Evolutionary conservation across 2,329 filamentous ascomycete species (phyloP).

Genomic region (Cadophora sp.): DNA sequence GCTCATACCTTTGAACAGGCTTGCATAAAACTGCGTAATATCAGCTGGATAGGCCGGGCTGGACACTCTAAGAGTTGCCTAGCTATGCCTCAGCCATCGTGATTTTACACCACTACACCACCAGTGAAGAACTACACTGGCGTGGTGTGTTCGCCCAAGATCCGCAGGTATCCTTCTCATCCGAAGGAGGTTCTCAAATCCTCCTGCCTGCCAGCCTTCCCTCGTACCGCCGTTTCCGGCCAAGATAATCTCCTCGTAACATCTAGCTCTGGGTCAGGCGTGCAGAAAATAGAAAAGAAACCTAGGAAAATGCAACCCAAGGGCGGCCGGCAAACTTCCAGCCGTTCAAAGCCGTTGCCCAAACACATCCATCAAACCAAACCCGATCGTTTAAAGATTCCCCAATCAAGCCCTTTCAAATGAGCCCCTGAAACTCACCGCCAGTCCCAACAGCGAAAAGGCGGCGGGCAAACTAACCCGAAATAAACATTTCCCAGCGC

Average conservation of each 20-base stretch:
- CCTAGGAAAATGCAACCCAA: background rate
- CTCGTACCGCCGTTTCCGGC: slow-evolving; percentile 20
- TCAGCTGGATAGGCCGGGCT: slow-evolving; percentile 25
- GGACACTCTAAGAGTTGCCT: slow-evolving; percentile 17
- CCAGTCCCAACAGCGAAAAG: slow-evolving; percentile 25
- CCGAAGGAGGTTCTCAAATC: slow-evolving; percentile 19
- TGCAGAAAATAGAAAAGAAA: slow-evolving; percentile 14
- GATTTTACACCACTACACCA: background rate
- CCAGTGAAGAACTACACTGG: background rate
- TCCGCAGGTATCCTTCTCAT: slow-evolving; percentile 8
- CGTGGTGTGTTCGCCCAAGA: slow-evolving; percentile 2
- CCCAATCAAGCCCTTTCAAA: slow-evolving; percentile 14
- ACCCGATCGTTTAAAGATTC: slow-evolving; percentile 25
- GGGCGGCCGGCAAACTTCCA: slow-evolving; percentile 25
- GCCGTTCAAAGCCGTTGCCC: slow-evolving; percentile 33
- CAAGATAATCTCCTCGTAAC: slow-evolving; percentile 11
- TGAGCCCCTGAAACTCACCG: slow-evolving; percentile 41
- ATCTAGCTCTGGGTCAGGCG: background rate
- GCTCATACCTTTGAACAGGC: slow-evolving; percentile 30
- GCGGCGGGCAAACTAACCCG: slow-evolving; percentile 9
- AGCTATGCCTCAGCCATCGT: slow-evolving; percentile 12
- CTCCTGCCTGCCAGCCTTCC: slow-evolving; percentile 6
- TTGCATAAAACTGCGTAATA: slow-evolving; percentile 31
- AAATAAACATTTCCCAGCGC: slow-evolving; percentile 15
- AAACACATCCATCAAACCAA: slow-evolving; percentile 20